Percentiles rank a stretch among this genome's conserved stretches.
These are phyloP conservation scores for Linum lewisii DNA, from an alignment of 345 rosid genomes.

Conservation along the genomic window DNA sequence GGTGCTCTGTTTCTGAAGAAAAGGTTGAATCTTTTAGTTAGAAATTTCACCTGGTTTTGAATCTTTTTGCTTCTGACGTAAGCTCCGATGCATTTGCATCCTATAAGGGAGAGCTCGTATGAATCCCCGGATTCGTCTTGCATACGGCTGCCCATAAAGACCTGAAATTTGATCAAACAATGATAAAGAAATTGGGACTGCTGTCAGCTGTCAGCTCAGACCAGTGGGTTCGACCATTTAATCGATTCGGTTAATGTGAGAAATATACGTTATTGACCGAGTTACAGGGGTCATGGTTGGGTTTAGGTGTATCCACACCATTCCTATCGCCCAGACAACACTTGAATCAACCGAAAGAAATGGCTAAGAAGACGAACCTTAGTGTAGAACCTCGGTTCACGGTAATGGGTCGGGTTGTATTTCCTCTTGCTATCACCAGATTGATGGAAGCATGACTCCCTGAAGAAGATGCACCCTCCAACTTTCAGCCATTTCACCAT, in stretches of 20 bases:
- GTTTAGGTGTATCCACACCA: no score
- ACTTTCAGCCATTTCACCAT: constrained; percentile 79
- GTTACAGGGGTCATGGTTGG: no score
- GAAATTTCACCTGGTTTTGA: constrained; percentile 69
- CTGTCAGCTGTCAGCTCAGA: no score
- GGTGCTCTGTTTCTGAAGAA: no score
- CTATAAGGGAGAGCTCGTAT: constrained; percentile 65
- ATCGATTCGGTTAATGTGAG: no score
- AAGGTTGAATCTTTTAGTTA: neutral
- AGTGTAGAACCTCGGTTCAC: constrained; percentile 91
- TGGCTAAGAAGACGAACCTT: constrained; percentile 36
- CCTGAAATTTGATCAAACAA: constrained; percentile 29
- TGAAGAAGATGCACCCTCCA: constrained; percentile 82
- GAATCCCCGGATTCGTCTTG: constrained; percentile 50
- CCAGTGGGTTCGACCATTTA: no score
- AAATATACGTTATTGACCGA: no score
- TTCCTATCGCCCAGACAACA: no score
- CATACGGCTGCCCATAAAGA: constrained; percentile 64
- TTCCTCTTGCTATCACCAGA: constrained; percentile 86
- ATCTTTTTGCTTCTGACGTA: constrained; percentile 88
- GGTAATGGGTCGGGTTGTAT: constrained; percentile 84
- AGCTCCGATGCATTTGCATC: constrained; percentile 95
- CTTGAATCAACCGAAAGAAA: no score
- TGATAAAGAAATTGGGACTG: no score
- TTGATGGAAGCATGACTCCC: constrained; percentile 95